phyloP scores from a whole-genome alignment of 495 filamentous ascomycete species.

The Hypoxylon cercidicola region DNA sequence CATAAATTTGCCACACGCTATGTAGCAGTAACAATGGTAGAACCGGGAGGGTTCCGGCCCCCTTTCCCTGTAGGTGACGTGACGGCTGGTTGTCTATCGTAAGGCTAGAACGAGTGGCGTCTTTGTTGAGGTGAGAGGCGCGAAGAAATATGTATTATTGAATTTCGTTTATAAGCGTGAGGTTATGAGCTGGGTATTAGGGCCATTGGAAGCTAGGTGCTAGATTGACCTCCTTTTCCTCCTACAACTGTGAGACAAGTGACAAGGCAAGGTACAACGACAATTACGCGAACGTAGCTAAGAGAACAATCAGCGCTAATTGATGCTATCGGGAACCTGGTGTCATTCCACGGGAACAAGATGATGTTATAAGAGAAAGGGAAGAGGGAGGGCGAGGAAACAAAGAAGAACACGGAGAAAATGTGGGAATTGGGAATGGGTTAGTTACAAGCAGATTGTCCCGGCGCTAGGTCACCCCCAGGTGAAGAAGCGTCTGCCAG shows the following conservation, averaged over 20 bases:
- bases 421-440: conserved; percentile 36
- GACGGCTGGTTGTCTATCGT: conserved; percentile 1
- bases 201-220: conserved; percentile 17
- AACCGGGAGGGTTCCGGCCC: conserved; percentile 31
- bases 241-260: conserved; percentile 6
- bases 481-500: conserved; percentile 33
- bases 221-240: conserved; percentile 13
- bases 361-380: conserved; percentile 1
- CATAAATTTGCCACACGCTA: neutral
- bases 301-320: conserved; percentile 14
- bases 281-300: conserved; percentile 3
- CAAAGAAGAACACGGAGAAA: conserved; percentile 23
- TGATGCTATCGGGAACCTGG: conserved; percentile 11
- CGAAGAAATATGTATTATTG: conserved; percentile 1
- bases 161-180: conserved; percentile 9
- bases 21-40: conserved; percentile 8
- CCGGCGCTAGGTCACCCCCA: conserved; percentile 44
- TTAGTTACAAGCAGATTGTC: conserved; percentile 28
- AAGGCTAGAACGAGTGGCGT: conserved; percentile 4
- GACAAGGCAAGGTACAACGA: conserved; percentile 6
- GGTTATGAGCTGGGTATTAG: conserved; percentile 15
- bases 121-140: conserved; percentile 5
- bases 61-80: conserved; percentile 3
- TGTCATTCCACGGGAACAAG: conserved; percentile 9
- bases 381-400: conserved; percentile 12